Percentiles rank a stretch among this genome's conserved stretches.
phyloP scores from a whole-genome alignment of 139 green algal genomes.

The Axilococcus clingmanii region DNA sequence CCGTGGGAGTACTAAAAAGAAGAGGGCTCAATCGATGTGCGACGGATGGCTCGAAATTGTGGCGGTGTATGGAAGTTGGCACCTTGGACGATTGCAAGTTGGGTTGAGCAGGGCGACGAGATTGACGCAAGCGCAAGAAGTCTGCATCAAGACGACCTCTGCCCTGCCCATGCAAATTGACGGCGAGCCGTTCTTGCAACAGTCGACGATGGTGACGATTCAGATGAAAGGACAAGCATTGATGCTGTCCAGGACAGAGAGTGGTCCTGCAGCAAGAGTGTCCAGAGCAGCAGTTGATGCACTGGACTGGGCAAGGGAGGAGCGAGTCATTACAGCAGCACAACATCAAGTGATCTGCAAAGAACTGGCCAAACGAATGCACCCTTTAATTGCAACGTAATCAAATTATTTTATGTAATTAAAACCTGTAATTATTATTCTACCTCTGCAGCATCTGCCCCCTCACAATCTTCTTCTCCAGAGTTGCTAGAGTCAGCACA shows the following conservation, averaged over 20 bases:
- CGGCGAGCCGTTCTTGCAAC: slow-evolving; percentile 67
- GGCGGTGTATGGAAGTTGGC: slow-evolving; percentile 54
- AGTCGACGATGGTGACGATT: slow-evolving; percentile 21
- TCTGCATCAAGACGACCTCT: slow-evolving; percentile 24
- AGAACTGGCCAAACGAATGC: slow-evolving; percentile 41
- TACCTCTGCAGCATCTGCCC: not conserved
- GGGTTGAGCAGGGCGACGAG: slow-evolving; percentile 46
- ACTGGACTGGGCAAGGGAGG: slow-evolving; percentile 29
- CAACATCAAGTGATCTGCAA: slow-evolving; percentile 39
- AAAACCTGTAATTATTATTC: not conserved
- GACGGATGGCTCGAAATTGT: slow-evolving; percentile 57
- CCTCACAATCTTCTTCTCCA: not conserved
- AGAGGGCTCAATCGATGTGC: slow-evolving; percentile 20
- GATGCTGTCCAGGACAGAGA: slow-evolving; percentile 47
- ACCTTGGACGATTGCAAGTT: slow-evolving; percentile 71
- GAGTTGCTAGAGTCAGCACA: not conserved
- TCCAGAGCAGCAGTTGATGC: slow-evolving; percentile 40
- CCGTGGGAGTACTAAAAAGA: not conserved
- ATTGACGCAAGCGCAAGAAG: slow-evolving; percentile 44
- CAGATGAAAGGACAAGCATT: slow-evolving; percentile 20
- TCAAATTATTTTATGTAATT: not conserved
- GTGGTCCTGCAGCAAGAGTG: slow-evolving; percentile 29
- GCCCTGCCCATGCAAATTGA: slow-evolving; percentile 63
- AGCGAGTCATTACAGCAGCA: slow-evolving; percentile 32
- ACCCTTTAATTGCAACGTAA: slow-evolving; percentile 24